phyloP scores from a whole-genome alignment of 2,329 filamentous ascomycete species.

The Fusarium chuoi region DNA sequence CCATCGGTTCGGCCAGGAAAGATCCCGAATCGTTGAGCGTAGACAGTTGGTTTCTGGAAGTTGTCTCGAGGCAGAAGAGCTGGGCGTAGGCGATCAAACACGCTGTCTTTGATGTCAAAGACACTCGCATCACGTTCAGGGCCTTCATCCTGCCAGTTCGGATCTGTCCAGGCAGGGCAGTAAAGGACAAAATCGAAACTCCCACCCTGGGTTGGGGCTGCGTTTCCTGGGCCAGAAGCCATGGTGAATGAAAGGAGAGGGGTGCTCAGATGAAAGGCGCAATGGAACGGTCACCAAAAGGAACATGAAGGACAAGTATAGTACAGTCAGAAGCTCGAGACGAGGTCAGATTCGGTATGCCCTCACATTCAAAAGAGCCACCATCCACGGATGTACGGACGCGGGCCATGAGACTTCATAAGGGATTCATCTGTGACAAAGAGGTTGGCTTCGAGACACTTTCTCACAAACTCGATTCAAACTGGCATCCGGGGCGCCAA shows the following conservation, averaged over 20 bases:
- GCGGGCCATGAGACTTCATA: neutral
- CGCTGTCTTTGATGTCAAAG: conserved; percentile 23
- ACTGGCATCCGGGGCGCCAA: neutral
- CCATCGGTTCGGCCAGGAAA: conserved; percentile 44
- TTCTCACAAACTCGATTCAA: neutral
- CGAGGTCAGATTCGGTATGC: neutral
- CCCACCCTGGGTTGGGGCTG: neutral
- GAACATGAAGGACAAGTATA: neutral
- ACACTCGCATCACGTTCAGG: conserved; percentile 3
- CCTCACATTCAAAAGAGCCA: neutral
- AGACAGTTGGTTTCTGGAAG: conserved; percentile 39
- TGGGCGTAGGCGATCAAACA: conserved; percentile 39
- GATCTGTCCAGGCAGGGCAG: conserved; percentile 44
- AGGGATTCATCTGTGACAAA: neutral
- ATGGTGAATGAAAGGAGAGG: neutral
- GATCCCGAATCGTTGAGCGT: conserved; percentile 46
- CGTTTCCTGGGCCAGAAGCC: neutral
- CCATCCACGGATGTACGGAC: neutral
- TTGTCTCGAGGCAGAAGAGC: conserved; percentile 39
- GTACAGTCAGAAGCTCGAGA: neutral
- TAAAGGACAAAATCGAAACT: conserved; percentile 23
- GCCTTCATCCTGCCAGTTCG: conserved; percentile 41
- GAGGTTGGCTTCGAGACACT: neutral
- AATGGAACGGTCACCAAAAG: neutral
- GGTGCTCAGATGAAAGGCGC: neutral